These are phyloP conservation scores for Ulota crispa DNA, from an alignment of 225 moss, liverwort and hornwort species.

Conservation along the genomic window DNA sequence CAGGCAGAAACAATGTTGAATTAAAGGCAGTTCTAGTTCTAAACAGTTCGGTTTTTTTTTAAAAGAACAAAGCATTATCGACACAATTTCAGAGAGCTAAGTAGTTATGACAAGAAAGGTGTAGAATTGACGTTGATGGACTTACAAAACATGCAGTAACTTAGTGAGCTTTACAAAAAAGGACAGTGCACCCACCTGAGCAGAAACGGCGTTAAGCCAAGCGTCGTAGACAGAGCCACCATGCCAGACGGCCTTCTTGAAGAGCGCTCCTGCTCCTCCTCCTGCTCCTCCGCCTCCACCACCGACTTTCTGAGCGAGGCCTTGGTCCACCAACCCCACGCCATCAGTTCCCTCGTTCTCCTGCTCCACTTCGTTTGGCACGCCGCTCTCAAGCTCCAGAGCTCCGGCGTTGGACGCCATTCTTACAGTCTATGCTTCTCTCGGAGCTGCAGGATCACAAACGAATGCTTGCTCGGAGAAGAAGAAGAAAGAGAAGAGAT, in stretches of 20 bases:
- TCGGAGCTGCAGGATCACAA: no score
- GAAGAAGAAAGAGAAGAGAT: no score
- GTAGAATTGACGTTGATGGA: no score
- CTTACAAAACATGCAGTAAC: background rate
- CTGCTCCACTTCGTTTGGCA: background rate
- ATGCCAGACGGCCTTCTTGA: conserved; percentile 40
- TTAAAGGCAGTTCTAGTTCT: no score
- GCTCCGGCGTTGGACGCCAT: background rate
- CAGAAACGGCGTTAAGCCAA: conserved; percentile 53
- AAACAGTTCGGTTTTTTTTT: no score
- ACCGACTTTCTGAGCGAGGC: background rate
- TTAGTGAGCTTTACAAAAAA: no score
- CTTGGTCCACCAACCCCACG: background rate
- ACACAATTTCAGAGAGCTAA: no score
- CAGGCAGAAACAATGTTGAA: no score
- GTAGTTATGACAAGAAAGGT: no score
- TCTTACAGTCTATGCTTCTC: no score
- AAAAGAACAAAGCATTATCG: no score
- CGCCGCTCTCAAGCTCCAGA: background rate
- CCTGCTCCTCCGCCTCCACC: background rate
- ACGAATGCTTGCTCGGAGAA: no score
- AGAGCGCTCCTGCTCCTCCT: background rate
- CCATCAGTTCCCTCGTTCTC: background rate
- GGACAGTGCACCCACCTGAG: conserved; percentile 13
- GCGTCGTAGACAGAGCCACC: conserved; percentile 50